Percentiles rank a stretch among this genome's conserved stretches.
phyloP scores from a whole-genome alignment of 2,329 filamentous ascomycete species.

The Trichothecium sympodiale region DNA sequence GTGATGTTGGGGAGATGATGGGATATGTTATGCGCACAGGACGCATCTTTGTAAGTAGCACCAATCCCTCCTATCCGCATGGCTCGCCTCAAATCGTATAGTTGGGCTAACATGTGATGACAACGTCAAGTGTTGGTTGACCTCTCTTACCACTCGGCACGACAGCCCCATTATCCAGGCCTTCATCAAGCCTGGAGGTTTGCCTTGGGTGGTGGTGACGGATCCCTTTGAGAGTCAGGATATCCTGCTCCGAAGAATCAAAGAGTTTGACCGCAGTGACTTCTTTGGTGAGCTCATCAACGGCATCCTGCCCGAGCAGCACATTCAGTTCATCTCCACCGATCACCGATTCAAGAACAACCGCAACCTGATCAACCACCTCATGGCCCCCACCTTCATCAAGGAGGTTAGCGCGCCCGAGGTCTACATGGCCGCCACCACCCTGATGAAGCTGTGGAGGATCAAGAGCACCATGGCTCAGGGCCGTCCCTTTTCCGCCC shows the following conservation, averaged over 20 bases:
- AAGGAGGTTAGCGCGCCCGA: slow-evolving; percentile 18
- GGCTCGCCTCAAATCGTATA: no score
- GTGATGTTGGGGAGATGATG: slow-evolving; percentile 29
- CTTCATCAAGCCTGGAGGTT: slow-evolving; percentile 29
- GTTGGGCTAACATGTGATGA: slow-evolving; percentile 6
- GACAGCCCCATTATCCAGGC: slow-evolving; percentile 33
- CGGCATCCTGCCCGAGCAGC: slow-evolving; percentile 20
- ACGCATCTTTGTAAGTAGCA: slow-evolving; percentile 17
- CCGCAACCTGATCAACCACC: slow-evolving; percentile 22
- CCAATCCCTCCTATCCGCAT: no score
- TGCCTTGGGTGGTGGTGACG: slow-evolving; percentile 30
- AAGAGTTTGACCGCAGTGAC: slow-evolving; percentile 30
- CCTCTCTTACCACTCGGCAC: slow-evolving; percentile 18
- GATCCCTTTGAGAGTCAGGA: slow-evolving; percentile 29
- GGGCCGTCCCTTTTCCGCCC: slow-evolving; percentile 13
- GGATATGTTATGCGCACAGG: slow-evolving; percentile 18
- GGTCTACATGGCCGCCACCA: slow-evolving; percentile 18
- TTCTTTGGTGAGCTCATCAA: slow-evolving; percentile 20
- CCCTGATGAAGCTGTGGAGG: slow-evolving; percentile 21
- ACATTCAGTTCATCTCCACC: slow-evolving; percentile 18
- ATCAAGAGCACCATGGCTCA: slow-evolving; percentile 18
- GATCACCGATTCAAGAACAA: slow-evolving; percentile 19
- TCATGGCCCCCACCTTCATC: slow-evolving; percentile 25
- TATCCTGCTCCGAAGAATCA: slow-evolving; percentile 26
- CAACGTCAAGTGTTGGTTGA: slow-evolving; percentile 16